Base-by-base conservation (phyloP, 2,329 filamentous ascomycete species). In the Sarocladiaceae sp. region DNA sequence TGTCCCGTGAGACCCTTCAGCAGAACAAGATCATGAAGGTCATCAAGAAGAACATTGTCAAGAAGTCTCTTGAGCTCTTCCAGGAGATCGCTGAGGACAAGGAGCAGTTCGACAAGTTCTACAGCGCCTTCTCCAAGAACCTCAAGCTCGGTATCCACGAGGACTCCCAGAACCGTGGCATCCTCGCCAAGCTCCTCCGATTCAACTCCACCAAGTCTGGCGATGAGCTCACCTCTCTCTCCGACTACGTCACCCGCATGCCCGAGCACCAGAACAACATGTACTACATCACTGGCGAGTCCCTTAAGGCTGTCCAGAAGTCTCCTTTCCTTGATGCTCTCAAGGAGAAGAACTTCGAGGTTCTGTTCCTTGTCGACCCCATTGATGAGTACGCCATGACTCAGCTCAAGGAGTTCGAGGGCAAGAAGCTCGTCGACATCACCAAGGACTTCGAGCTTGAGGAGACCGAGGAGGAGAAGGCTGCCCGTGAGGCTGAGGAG, bases 11-110 rank as follows among this genome's bases (percentile, higher is more conserved):
- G 84, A 97, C 91, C 47, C 88, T 98, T 42, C 93, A 98, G 77
- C 93, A 97, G 81, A 98, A 97, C 87, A 97, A 97, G 89, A 98
- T 98, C 80, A 97, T 97, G 93, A 97, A 97, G 86, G 93, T 97
- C 71, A 97, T 97, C 82, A 95, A 94, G 84, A 98, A 98, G 89
- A 98, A 98, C 85, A 95, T 98, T 55, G 90, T 98, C 80, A 98
- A 97, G 90, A 98, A 98, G 88, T 88, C 88, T 55, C 88, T 98
- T 55, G 93, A 98, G 80, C 88, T 98, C 69, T 98, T 98, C 85
- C 82, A 83, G 62, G 93, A 98, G 80, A 98, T 98, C 54, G 84
- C 93, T 48, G 93, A 98, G 80, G 93, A 98, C 75, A 95, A 95
- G 74, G 93, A 98, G 83, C 88, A 96, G 72, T 98, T 98, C 69